phyloP scores from a whole-genome alignment of 345 rosid genomes.

The Populus tremula region DNA sequence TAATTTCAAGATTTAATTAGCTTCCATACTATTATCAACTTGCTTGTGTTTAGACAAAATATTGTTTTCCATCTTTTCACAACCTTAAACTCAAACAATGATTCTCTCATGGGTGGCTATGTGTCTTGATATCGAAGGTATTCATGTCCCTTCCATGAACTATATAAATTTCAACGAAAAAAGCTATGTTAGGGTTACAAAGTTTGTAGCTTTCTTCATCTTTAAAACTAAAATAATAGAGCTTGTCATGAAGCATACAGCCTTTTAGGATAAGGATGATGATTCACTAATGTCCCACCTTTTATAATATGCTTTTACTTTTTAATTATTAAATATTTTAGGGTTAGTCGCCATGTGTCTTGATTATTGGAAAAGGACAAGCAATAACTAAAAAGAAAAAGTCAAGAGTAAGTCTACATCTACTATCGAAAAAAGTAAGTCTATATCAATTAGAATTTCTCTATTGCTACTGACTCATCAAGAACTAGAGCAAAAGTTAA shows the following conservation, averaged over 20 bases:
- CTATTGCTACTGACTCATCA: constrained; percentile 42
- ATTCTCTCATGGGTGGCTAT: background rate
- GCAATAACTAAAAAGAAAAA: background rate
- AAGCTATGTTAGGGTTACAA: background rate
- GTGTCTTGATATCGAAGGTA: background rate
- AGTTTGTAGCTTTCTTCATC: constrained; percentile 19
- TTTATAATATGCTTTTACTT: constrained; percentile 5
- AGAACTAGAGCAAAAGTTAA: background rate
- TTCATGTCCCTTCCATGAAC: background rate
- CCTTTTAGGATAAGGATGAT: constrained; percentile 38
- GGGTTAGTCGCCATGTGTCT: constrained; percentile 19
- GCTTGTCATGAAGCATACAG: constrained; percentile 5
- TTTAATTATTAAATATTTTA: background rate
- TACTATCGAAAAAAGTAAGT: background rate
- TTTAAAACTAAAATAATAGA: constrained; percentile 9
- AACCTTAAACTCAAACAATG: background rate
- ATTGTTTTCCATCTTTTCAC: background rate
- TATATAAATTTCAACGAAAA: background rate
- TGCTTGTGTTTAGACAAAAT: background rate
- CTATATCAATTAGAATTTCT: constrained; percentile 22
- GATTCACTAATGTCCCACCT: constrained; percentile 15
- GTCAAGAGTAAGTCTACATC: too few relatives aligned
- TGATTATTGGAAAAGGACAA: constrained; percentile 26
- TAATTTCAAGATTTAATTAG: background rate
- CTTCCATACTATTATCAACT: background rate